phyloP scores from a whole-genome alignment of 345 rosid genomes.

The Aquilaria sinensis region DNA sequence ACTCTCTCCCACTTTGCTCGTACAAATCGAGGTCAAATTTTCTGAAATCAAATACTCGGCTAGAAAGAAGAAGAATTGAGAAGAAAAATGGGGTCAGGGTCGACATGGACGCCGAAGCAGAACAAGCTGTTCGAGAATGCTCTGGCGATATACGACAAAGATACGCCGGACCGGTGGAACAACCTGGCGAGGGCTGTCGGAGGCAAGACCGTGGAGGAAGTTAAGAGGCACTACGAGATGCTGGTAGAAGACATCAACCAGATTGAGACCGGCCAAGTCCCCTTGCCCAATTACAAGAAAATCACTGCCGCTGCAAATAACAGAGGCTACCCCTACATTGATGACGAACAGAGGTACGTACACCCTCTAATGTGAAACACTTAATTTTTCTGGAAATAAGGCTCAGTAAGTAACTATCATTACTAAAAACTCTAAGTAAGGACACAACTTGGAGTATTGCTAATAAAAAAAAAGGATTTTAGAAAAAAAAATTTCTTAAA shows the following conservation, averaged over 20 bases:
- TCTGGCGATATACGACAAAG: constrained; percentile 34
- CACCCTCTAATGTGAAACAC: not conserved
- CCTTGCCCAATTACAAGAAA: constrained; percentile 40
- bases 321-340: constrained; percentile 15
- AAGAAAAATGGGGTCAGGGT: constrained; percentile 26
- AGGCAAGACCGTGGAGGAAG: constrained; percentile 29
- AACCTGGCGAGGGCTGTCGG: constrained; percentile 45
- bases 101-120: constrained; percentile 43
- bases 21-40: not conserved
- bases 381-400: not conserved
- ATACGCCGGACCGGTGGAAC: constrained; percentile 47
- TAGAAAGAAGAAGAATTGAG: too few relatives aligned
- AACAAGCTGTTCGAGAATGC: constrained; percentile 54
- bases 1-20: constrained; percentile 7
- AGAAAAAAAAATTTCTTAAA: too few relatives aligned
- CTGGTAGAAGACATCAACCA: constrained; percentile 40
- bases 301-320: constrained; percentile 7
- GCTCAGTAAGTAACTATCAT: not conserved
- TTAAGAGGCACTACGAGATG: constrained; percentile 33
- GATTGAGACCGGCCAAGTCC: constrained; percentile 44
- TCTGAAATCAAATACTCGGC: too few relatives aligned
- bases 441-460: not conserved
- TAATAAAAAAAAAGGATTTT: not conserved
- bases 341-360: constrained; percentile 27
- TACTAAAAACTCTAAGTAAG: not conserved